Percentiles rank a stretch among this genome's conserved stretches.
phyloP scores from a whole-genome alignment of 2,329 filamentous ascomycete genomes.

The Alternaria arborescens region DNA sequence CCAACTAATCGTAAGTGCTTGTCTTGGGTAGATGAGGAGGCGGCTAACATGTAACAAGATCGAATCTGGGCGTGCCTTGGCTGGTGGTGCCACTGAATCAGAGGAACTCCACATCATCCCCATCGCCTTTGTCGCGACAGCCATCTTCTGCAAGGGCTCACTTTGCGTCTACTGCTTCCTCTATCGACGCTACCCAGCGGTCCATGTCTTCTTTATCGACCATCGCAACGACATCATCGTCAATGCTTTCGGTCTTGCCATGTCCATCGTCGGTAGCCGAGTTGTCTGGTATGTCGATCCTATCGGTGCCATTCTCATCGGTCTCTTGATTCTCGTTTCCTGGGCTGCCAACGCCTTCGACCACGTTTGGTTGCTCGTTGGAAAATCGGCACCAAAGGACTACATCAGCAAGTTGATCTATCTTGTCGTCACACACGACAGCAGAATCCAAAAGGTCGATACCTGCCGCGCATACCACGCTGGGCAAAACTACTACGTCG shows the following conservation, averaged over 20 bases:
- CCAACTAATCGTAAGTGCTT: slow-evolving; percentile 63
- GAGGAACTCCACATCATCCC: slow-evolving; percentile 63
- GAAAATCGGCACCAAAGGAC: slow-evolving; percentile 67
- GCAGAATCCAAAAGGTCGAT: slow-evolving; percentile 65
- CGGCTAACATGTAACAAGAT: slow-evolving; percentile 51
- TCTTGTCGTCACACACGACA: slow-evolving; percentile 63
- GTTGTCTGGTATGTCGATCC: slow-evolving; percentile 69
- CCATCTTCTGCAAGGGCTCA: slow-evolving; percentile 61
- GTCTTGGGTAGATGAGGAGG: slow-evolving; percentile 7
- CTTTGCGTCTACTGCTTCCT: slow-evolving; percentile 65
- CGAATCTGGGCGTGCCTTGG: slow-evolving; percentile 65
- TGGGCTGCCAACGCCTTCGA: slow-evolving; percentile 69
- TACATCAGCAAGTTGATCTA: slow-evolving; percentile 66
- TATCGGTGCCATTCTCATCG: slow-evolving; percentile 68
- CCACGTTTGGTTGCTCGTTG: slow-evolving; percentile 69
- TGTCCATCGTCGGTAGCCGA: slow-evolving; percentile 63
- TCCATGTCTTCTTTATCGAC: slow-evolving; percentile 66
- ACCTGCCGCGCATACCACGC: slow-evolving; percentile 69
- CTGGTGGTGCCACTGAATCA: slow-evolving; percentile 53
- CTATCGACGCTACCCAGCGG: slow-evolving; percentile 63
- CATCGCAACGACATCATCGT: slow-evolving; percentile 66
- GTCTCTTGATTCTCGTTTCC: slow-evolving; percentile 67
- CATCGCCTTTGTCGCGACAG: slow-evolving; percentile 59
- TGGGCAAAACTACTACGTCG: slow-evolving; percentile 69
- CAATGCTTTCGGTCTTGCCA: slow-evolving; percentile 64